Evolutionary conservation across 1,139 yeast genomes (phyloP).

Genomic region (Blastobotrys capitulatus): DNA sequence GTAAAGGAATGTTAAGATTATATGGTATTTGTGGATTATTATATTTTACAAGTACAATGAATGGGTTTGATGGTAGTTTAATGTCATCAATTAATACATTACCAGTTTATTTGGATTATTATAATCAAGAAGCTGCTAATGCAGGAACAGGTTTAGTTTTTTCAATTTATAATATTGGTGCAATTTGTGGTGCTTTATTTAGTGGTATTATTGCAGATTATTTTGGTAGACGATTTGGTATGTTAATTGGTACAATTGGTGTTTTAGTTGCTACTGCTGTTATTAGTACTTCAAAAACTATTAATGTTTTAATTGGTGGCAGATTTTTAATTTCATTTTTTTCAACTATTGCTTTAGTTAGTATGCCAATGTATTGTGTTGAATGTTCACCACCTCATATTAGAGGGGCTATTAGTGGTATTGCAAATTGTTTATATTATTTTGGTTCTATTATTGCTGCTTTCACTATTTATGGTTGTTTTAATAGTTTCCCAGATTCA

Average conservation of each 20-base stretch:
- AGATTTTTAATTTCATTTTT: slow-evolving; percentile 26
- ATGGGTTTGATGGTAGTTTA: slow-evolving; percentile 19
- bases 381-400: slow-evolving; percentile 35
- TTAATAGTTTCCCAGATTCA: slow-evolving; percentile 5
- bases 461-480: slow-evolving; percentile 12
- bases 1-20: slow-evolving; percentile 16
- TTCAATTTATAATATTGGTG: slow-evolving; percentile 17
- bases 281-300: slow-evolving; percentile 21
- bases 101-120: slow-evolving; percentile 14
- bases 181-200: slow-evolving; percentile 14
- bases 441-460: slow-evolving; percentile 17
- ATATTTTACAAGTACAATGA: slow-evolving; percentile 16
- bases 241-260: slow-evolving; percentile 23
- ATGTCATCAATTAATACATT: slow-evolving; percentile 15
- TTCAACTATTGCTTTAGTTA: slow-evolving; percentile 17
- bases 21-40: slow-evolving; percentile 13
- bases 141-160: slow-evolving; percentile 17
- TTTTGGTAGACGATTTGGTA: slow-evolving; percentile 15
- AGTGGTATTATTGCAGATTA: slow-evolving; percentile 15
- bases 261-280: slow-evolving; percentile 26
- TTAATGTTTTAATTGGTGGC: slow-evolving; percentile 13
- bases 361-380: slow-evolving; percentile 17
- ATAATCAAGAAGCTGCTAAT: slow-evolving; percentile 9
- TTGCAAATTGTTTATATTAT: slow-evolving; percentile 16
- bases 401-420: slow-evolving; percentile 35